These are phyloP conservation scores for Verticillium nonalfalfae DNA, from an alignment of 2,329 filamentous ascomycete genomes.

Conservation along the genomic window DNA sequence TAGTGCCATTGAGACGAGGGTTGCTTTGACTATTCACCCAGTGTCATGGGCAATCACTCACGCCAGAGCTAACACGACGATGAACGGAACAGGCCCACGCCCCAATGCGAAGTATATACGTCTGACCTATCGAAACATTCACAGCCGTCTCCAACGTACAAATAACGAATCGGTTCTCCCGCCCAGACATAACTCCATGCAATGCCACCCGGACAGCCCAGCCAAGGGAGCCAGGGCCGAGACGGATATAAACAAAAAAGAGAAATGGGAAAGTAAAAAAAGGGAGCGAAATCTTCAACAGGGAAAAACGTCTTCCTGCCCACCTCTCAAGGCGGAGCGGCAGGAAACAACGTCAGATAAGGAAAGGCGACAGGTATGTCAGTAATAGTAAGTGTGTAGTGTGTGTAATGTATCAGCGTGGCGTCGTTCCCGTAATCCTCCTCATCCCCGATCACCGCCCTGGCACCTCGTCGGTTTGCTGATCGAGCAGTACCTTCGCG, in stretches of 20 bases:
- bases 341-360: background rate
- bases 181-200: background rate
- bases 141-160: background rate
- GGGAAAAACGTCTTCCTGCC: background rate
- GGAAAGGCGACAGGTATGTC: background rate
- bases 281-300: background rate
- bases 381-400: background rate
- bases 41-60: no score
- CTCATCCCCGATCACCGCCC: background rate
- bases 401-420: background rate
- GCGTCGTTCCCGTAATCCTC: background rate
- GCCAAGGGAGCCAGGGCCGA: background rate
- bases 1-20: no score
- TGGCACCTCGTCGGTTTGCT: background rate
- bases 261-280: background rate
- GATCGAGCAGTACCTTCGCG: conserved; percentile 24
- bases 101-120: background rate
- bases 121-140: background rate
- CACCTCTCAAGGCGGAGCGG: background rate
- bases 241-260: no score
- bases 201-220: background rate
- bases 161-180: background rate
- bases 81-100: background rate
- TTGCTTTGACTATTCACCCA: no score
- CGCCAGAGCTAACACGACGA: no score